A percentile compares a stretch with the other conserved stretches of the same genome.
phyloP scores from a whole-genome alignment of 2,329 filamentous ascomycete species.

The Stagonosporopsis tanaceti region DNA sequence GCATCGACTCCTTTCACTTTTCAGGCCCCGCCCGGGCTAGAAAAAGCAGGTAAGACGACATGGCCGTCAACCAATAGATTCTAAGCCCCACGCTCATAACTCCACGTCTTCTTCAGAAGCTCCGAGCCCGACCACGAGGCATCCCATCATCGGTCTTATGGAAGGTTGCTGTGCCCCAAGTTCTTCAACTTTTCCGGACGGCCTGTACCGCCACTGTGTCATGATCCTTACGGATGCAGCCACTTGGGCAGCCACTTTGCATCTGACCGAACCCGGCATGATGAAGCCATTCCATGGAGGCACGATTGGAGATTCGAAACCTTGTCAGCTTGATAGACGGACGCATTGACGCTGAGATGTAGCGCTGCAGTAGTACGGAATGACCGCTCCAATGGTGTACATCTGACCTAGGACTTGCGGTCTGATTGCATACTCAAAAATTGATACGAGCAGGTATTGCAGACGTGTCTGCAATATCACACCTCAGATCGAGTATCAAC shows the following conservation, averaged over 20 bases:
- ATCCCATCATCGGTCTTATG: conserved; percentile 36
- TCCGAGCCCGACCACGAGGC: conserved; percentile 35
- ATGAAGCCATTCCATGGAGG: conserved; percentile 5
- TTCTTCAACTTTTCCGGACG: conserved; percentile 18
- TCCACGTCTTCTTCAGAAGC: conserved; percentile 16
- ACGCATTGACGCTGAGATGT: conserved; percentile 14
- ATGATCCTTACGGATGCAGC: conserved; percentile 40
- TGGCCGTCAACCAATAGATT: conserved; percentile 6
- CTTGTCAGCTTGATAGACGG: conserved; percentile 9
- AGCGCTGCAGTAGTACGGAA: conserved; percentile 11
- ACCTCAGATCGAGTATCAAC: not conserved
- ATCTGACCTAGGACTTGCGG: conserved; percentile 1
- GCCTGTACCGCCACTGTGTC: conserved; percentile 36
- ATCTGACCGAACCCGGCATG: conserved; percentile 32
- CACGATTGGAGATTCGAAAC: conserved; percentile 7
- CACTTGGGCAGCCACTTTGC: conserved; percentile 26
- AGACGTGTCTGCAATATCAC: not conserved
- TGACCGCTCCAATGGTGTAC: conserved; percentile 4
- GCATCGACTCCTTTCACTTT: conserved; percentile 18
- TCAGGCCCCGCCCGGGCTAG: conserved; percentile 21
- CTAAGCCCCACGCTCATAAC: conserved; percentile 16
- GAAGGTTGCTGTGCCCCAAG: conserved; percentile 33
- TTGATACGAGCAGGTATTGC: not conserved
- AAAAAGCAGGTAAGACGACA: conserved; percentile 40
- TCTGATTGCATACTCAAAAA: conserved; percentile 1